Evolutionary conservation across 2,329 filamentous ascomycete genomes (phyloP), one percentile per base, ranked within the genome.

Genomic region (Penicillium brasilianum): DNA sequence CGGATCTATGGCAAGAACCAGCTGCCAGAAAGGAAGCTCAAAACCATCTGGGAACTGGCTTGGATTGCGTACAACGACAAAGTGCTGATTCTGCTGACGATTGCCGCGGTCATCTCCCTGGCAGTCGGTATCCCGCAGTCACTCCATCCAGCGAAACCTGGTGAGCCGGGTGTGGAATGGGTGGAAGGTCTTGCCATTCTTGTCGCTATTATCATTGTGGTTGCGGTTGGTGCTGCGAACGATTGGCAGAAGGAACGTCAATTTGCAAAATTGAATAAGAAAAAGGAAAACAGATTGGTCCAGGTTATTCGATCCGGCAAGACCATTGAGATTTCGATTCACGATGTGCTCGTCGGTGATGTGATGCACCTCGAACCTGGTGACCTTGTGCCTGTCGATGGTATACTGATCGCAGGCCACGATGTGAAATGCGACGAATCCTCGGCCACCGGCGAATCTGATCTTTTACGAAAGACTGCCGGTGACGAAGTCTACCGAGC

Each of bases 41-140:
- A 92, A 73, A 88, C 82, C 41, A 87, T 93, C 55, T 80, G 89
- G 62, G 82, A 88, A 70, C 78, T 93, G 16, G 88, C 88, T 64
- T 93, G 90, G 90, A 89, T 92, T 69, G 90, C 90, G 1, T 92
- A 91, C 77, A 92, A 93, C 72, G 90, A 93, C 76, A 93, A 93
- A 70, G 87, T 93, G 11, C 80, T 92, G 55, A 90, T 92, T 57
- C 78, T 92, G 4, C 81, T 92, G 60, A 89, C 88, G 0, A 81
- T 88, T 20, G 90, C 90, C 8, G 90, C 90, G 1, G 81, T 85
- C n/a, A 87, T 93, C 37, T 92, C 90, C 1, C 81, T 93, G 28
- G 88, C 87, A 0, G 84, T 93, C 43, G 90, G 90, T 49, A 85
- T 93, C 1, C 92, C 92, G 69, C 88, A 93, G 70, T 88, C 89